Base-by-base conservation (phyloP, 495 filamentous ascomycete species). In the Penicillium soppii region DNA sequence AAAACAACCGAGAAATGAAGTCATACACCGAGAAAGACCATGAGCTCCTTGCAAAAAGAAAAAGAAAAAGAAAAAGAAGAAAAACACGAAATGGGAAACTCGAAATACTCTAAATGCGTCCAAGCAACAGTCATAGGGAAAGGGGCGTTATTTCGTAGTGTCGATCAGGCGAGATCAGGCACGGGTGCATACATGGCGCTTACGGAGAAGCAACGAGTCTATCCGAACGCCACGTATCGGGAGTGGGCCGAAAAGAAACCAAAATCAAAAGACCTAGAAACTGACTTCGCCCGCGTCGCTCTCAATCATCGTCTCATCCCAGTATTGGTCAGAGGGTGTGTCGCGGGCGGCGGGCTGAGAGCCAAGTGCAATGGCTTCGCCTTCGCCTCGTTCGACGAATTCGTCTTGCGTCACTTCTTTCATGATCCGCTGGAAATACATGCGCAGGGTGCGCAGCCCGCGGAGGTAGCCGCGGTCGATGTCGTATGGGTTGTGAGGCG, bases 391-490 rank as follows among this genome's bases (percentile, higher is more conserved):
- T 55, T 78, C 74, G 15, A 78, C 54, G 20, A 70, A 73, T 29
- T 79, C 72, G 48, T 90, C 82, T 5, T 76, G 67, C 33, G 81
- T 80, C 37, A 88, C 75, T 58, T 97, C 92, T 57, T 83, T 81
- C 81, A 91, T 86, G 41, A 98, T 96, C 45, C 81, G 82, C 59
- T 91, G 80, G 56, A 98, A 95, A 62, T 96, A 97, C 69, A 84
- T 84, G 46, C 83, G 78, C 57, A 98, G 72, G 1, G 82, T 88
- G 46, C 86, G 78, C 51, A 98, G 70, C 0, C 94, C 94, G 33
- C 91, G 84, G 40, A 98, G 75, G 61, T 97, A 98, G 8, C 94
- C 94, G 17, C 83, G 77, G 59, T 98, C 94, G 26, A 96, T 83
- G 52, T 89, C 88, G 39, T 84, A 69, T 3, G 87, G 89, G 66